Percentiles rank a stretch among this genome's conserved stretches.
These are phyloP conservation scores for Spizellomyces punctatus DNA, from an alignment of 192 early-diverging fungal genomes.

Conservation along the genomic window DNA sequence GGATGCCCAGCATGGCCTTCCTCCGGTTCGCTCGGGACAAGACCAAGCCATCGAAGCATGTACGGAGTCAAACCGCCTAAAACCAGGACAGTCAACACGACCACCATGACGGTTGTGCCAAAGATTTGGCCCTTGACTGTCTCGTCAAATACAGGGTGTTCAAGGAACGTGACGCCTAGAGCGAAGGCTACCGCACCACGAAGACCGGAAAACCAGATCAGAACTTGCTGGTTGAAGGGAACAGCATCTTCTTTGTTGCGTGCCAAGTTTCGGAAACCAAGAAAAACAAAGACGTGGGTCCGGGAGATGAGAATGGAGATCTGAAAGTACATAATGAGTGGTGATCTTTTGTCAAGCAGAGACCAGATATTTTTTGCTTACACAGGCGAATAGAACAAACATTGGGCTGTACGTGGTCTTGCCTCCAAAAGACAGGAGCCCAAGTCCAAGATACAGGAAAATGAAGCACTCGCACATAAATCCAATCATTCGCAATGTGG, in stretches of 20 bases:
- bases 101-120: slow-evolving; percentile 62
- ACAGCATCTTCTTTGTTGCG: slow-evolving; percentile 34
- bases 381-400: slow-evolving; percentile 50
- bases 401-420: slow-evolving; percentile 49
- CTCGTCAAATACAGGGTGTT: slow-evolving; percentile 50
- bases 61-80: slow-evolving; percentile 61
- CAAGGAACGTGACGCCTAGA: slow-evolving; percentile 59
- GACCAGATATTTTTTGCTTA: slow-evolving; percentile 20
- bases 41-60: slow-evolving; percentile 56
- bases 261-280: slow-evolving; percentile 45
- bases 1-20: slow-evolving; percentile 21
- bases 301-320: slow-evolving; percentile 55
- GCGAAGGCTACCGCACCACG: slow-evolving; percentile 68
- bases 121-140: slow-evolving; percentile 59
- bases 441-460: slow-evolving; percentile 64
- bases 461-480: slow-evolving; percentile 61
- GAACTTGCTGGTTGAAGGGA: slow-evolving; percentile 52
- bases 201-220: slow-evolving; percentile 65
- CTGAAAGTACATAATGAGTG: slow-evolving; percentile 22
- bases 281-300: slow-evolving; percentile 59
- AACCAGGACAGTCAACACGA: slow-evolving; percentile 58
- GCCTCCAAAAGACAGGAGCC: slow-evolving; percentile 56
- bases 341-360: neutral
- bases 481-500: slow-evolving; percentile 51
- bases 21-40: slow-evolving; percentile 32